A percentile compares a stretch with the other conserved stretches of the same genome.
Evolutionary conservation across 768 basidiomycete genomes (phyloP).

Genomic region (Auricularia sp.): DNA sequence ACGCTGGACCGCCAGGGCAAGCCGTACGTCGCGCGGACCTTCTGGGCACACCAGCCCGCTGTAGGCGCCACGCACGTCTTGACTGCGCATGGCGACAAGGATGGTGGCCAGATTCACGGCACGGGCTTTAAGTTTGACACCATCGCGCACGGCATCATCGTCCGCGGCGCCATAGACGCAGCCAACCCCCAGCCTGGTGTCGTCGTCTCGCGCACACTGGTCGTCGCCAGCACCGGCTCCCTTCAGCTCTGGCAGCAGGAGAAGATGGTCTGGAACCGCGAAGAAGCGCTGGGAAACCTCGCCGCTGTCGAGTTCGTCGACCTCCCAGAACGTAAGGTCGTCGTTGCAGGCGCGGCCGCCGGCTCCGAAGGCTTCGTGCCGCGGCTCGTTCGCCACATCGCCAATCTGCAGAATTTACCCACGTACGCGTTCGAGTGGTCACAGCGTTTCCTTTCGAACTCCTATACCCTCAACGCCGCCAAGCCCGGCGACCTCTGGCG

Average conservation of each 20-base stretch:
- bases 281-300: conserved; percentile 66
- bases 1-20: conserved; percentile 39
- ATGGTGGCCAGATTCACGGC: conserved; percentile 35
- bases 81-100: conserved; percentile 36
- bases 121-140: conserved; percentile 57
- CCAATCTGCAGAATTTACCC: conserved; percentile 59
- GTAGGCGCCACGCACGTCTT: conserved; percentile 50
- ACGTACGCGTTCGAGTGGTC: conserved; percentile 56
- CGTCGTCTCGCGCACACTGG: conserved; percentile 34
- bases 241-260: conserved; percentile 65
- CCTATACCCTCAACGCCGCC: conserved; percentile 33
- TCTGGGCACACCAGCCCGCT: conserved; percentile 48
- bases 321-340: conserved; percentile 50
- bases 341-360: conserved; percentile 22
- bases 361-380: conserved; percentile 37
- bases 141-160: conserved; percentile 53
- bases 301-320: conserved; percentile 62
- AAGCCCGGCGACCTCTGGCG: conserved; percentile 38
- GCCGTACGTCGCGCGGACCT: conserved; percentile 51
- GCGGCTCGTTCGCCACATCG: conserved; percentile 47
- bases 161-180: conserved; percentile 45
- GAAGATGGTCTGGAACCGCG: conserved; percentile 61
- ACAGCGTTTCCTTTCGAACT: conserved; percentile 61
- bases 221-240: conserved; percentile 69
- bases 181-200: conserved; percentile 29